Base-by-base conservation (phyloP, 352 stramenopile genomes). In the Phytopythium sindhum region DNA sequence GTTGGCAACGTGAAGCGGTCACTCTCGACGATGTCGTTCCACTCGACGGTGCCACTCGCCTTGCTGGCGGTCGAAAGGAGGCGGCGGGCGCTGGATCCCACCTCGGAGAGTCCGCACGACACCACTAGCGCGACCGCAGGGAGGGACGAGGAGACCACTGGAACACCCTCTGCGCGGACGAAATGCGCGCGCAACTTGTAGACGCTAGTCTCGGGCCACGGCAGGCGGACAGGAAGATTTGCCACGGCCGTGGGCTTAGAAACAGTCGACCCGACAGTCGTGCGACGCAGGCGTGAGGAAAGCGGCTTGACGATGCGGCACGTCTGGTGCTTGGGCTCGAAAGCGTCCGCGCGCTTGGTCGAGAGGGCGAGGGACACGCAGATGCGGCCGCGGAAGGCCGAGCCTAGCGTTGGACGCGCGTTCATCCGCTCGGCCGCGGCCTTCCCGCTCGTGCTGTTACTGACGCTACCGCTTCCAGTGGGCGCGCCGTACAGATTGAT, bases 371-470 rank as follows among this genome's bases (percentile, higher is more conserved):
- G 67, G 10, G 77, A 78, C 14, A 97, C 56, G 44, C 96, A 64
- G 31, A 97, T n/a, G 7, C 87, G 78, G 2, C 89, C 89, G 59
- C 87, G 83, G 61, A 93, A 97, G 11, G 83, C 88, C 55, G 89
- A 95, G 14, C 72, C 89, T 17, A 74, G 58, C 28, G 70, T 44
- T 3, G 77, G 72, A 48, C 80, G 69, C 45, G 71, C 64, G 65
- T 96, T 96, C 84, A 93, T 93, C 5, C 66, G 57, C 21, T 70
- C 63, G 12, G 77, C 68, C 7, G 69, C 66, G 8, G 67, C 74
- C 48, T 73, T 77, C 3, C 21, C 53, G n/a, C 33, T 47, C 17
- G 52, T 21, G 21, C 52, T 58, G 28, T 14, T 17, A 31, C 68
- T 69, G 41, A 67, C 68, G 62, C 80, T 74, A 33, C 74, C 87